These are phyloP conservation scores for Crithidia brevicula DNA, from an alignment of 208 protist genomes.

Conservation along the genomic window DNA sequence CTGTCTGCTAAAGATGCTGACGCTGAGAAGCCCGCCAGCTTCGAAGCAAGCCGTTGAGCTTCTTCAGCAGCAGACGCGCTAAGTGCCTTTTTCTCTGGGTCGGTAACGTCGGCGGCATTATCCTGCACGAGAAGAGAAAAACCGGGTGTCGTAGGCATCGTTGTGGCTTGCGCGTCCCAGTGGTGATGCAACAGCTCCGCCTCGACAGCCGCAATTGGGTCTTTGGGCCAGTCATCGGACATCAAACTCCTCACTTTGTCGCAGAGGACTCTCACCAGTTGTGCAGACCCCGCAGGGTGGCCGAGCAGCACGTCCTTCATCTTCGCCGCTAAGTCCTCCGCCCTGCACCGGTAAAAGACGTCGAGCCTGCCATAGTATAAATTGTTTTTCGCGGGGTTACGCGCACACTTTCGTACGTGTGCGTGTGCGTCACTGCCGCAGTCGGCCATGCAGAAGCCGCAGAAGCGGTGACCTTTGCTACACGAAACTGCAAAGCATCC, in stretches of 20 bases:
- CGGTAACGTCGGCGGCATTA: too few relatives aligned
- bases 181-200: not conserved
- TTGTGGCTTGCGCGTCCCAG: not conserved
- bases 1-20: too few relatives aligned
- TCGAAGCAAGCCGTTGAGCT: not conserved
- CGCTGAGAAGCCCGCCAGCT: not conserved
- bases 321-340: constrained; percentile 5
- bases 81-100: too few relatives aligned
- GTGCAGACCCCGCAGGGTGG: not conserved
- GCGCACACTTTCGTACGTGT: not conserved
- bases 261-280: not conserved
- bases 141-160: too few relatives aligned
- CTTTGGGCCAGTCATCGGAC: constrained; percentile 15
- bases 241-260: not conserved
- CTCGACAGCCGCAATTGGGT: not conserved
- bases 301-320: constrained; percentile 4
- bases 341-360: constrained; percentile 9
- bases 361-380: not conserved
- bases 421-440: constrained; percentile 8
- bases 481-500: constrained; percentile 31
- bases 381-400: not conserved
- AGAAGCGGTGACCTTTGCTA: constrained; percentile 18
- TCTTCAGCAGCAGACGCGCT: not conserved
- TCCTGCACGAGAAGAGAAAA: too few relatives aligned
- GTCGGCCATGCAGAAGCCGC: constrained; percentile 30